Evolutionary conservation across 176 grass and related monocot genomes (phyloP).

Genomic region (Triticum timopheevii): DNA sequence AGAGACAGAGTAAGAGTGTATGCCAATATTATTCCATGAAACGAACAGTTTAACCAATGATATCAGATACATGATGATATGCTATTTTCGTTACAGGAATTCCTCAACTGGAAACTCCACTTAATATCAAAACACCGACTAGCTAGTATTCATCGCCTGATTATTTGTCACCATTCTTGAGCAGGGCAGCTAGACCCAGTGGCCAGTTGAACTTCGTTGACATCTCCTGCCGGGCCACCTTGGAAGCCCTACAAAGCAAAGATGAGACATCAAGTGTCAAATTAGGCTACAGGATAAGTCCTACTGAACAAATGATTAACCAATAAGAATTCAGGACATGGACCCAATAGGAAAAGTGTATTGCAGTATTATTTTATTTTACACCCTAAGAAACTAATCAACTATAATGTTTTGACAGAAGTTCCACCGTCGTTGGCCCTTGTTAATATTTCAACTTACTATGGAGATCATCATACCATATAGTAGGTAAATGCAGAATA

Average conservation of each 20-base stretch:
- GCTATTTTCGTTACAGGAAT: neutral
- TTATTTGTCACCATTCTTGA: constrained; percentile 62
- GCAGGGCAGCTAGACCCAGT: constrained; percentile 64
- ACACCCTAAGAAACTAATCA: neutral
- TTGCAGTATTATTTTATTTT: neutral
- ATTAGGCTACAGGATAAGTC: neutral
- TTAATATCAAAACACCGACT: constrained; percentile 13
- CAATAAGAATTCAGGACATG: neutral
- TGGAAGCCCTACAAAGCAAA: constrained; percentile 61
- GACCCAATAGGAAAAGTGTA: neutral
- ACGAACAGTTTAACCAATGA: neutral
- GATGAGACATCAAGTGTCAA: neutral
- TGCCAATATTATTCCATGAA: constrained; percentile 35
- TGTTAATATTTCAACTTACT: neutral
- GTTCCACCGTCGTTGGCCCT: neutral
- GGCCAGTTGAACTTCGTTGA: constrained; percentile 59
- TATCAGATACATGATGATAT: neutral
- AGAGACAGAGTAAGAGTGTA: neutral
- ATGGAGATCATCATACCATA: neutral
- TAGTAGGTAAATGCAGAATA: no score
- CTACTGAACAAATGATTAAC: neutral
- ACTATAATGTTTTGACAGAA: neutral
- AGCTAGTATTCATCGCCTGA: constrained; percentile 8
- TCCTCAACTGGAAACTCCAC: constrained; percentile 24
- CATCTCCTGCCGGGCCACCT: constrained; percentile 46